phyloP scores from a whole-genome alignment of 202 grass and related monocot species.

The Schoenoplectus triqueter region DNA sequence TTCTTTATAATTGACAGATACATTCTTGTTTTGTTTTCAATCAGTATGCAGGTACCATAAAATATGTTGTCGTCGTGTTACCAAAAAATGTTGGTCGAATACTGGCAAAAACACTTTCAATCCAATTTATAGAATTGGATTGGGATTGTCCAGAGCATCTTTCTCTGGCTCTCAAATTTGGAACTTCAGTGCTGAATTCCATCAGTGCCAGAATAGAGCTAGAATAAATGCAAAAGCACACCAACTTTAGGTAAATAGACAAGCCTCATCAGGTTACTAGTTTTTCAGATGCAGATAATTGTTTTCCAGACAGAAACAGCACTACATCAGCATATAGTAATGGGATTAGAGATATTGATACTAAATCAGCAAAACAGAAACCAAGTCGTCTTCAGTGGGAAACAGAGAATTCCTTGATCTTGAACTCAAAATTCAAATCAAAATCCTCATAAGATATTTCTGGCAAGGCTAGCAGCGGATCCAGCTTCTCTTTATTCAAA shows the following conservation, averaged over 20 bases:
- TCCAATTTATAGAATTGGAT: too few species aligned
- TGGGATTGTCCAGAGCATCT: background rate
- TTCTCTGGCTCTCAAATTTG: background rate
- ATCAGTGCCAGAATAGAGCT: background rate
- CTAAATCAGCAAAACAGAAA: background rate
- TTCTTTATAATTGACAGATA: background rate
- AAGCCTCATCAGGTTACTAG: background rate
- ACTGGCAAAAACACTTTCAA: too few species aligned
- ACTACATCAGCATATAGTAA: background rate
- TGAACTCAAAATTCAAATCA: slow-evolving; percentile 20
- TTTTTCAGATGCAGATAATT: background rate
- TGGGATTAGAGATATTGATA: background rate
- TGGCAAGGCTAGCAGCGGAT: background rate
- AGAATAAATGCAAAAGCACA: slow-evolving; percentile 8
- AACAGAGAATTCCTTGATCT: slow-evolving; percentile 24
- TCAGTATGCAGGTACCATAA: background rate
- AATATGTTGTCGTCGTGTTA: background rate
- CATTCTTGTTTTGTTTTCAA: background rate
- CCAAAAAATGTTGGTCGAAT: too few species aligned
- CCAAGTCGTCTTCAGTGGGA: background rate
- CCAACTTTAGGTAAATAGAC: background rate
- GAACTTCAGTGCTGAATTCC: background rate
- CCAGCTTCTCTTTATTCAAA: slow-evolving; percentile 7
- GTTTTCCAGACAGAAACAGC: slow-evolving; percentile 7
- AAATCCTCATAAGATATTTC: background rate